Evolutionary conservation across 2,329 filamentous ascomycete genomes (phyloP).

Genomic region (Ophiosphaerella herpotricha): DNA sequence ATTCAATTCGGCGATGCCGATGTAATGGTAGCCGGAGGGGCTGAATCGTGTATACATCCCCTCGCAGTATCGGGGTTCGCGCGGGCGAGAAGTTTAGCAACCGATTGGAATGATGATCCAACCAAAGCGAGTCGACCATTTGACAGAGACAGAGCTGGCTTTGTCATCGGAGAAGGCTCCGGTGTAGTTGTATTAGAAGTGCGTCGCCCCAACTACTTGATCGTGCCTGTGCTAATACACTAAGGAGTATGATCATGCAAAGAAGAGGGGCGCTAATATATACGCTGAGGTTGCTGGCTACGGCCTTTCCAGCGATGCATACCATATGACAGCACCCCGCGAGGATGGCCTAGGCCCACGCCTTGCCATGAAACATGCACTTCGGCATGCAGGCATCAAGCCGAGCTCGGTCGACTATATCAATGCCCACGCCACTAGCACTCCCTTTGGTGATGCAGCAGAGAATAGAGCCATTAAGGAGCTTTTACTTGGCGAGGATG

Average conservation of each 20-base stretch:
- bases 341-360: conserved; percentile 81
- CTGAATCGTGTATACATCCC: conserved; percentile 95
- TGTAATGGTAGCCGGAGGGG: conserved; percentile 94
- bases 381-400: conserved; percentile 71
- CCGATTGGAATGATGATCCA: conserved; percentile 75
- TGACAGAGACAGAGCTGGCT: conserved; percentile 77
- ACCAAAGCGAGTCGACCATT: conserved; percentile 80
- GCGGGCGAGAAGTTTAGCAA: conserved; percentile 82
- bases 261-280: conserved; percentile 74
- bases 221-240: conserved; percentile 3
- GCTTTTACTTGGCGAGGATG: conserved; percentile 75
- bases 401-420: conserved; percentile 83
- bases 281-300: conserved; percentile 91
- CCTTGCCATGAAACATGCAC: conserved; percentile 81
- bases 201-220: conserved; percentile 7
- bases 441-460: conserved; percentile 80
- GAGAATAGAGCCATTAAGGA: conserved; percentile 82
- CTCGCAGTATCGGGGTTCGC: conserved; percentile 91
- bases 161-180: conserved; percentile 91
- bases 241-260: conserved; percentile 83
- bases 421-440: conserved; percentile 94
- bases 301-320: conserved; percentile 85
- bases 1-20: conserved; percentile 90
- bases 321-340: conserved; percentile 91
- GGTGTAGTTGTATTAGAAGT: conserved; percentile 84